A percentile compares a stretch with the other conserved stretches of the same genome.
phyloP scores from a whole-genome alignment of 495 filamentous ascomycete genomes.

The Penicillium chermesinum region DNA sequence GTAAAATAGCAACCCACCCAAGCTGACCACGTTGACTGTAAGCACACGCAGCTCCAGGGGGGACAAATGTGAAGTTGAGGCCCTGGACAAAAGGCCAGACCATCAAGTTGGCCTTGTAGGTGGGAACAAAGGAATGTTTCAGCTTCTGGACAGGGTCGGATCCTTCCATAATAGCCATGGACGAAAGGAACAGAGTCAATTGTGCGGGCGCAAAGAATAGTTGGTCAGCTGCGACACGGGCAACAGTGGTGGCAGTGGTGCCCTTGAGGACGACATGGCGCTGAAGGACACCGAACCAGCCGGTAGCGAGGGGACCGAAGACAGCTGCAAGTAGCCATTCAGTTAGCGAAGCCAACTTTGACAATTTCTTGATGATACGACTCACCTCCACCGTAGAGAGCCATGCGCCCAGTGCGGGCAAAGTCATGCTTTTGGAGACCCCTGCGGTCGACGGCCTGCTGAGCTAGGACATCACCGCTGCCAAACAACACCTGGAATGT shows the following conservation, averaged over 20 bases:
- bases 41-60: constrained; percentile 79
- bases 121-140: constrained; percentile 56
- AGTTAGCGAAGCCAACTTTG: neutral
- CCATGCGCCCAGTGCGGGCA: constrained; percentile 81
- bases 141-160: constrained; percentile 64
- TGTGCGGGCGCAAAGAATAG: constrained; percentile 78
- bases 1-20: constrained; percentile 49
- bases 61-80: constrained; percentile 86
- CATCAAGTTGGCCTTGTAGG: constrained; percentile 79
- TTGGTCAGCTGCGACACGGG: constrained; percentile 81
- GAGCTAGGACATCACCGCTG: constrained; percentile 85
- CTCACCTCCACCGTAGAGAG: constrained; percentile 82
- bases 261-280: constrained; percentile 59
- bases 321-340: constrained; percentile 48
- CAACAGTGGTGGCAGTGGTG: constrained; percentile 64
- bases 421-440: constrained; percentile 77
- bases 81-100: constrained; percentile 91
- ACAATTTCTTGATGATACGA: constrained; percentile 2
- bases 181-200: constrained; percentile 74
- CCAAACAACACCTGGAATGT: constrained; percentile 80
- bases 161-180: constrained; percentile 87
- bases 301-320: constrained; percentile 87
- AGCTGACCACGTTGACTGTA: constrained; percentile 78
- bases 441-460: constrained; percentile 82
- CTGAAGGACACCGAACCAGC: constrained; percentile 81